Base-by-base conservation (phyloP, 1,284 basidiomycete species). In the Thecaphora thlaspeos region DNA sequence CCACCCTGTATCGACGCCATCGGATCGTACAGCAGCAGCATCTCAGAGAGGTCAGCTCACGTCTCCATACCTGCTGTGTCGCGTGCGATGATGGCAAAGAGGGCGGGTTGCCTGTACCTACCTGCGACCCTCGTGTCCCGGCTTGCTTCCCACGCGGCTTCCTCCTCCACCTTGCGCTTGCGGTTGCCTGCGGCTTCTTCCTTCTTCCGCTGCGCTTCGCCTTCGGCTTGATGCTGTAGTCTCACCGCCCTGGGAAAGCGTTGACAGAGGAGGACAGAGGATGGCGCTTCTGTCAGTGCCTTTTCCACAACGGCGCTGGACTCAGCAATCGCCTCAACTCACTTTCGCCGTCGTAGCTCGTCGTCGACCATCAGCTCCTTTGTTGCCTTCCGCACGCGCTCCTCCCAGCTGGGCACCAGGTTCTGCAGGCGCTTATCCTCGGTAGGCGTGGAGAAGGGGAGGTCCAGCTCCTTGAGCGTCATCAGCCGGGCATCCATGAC, bases 351-450 rank as follows among this genome's bases (percentile, higher is more conserved):
- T n/a, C 80, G 75, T 26, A 84, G 68, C 69, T 83, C 82, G 43
- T 84, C 83, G 57, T 83, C 82, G n/a, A 83, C 78, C 60, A 84
- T 73, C 19, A 84, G 74, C 58, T 83, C 81, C 61, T 82, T 81
- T 4, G 81, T 80, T 53, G 81, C 81, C 19, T 68, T 66, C 48
- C 80, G 72, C 30, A 84, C 74, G 0, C 75, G 75, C 43, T 81
- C 81, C 18, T 73, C 68, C 54, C 82, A 80, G 26, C 79, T 77
- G 0, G 80, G 80, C 14, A 65, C 73, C n/a, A 83, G 71, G 34
- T 78, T 72, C 2, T 58, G 51, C 9, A 82, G 51, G 30, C 78
- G 71, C 10, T 59, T 32, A 38, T 68, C 55, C 49, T 79, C 76
- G 68, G 81, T 78, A 18, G 79, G 62, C 1, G 81, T 70, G 5